These are phyloP conservation scores for Sphaerosporella brunnea DNA, from an alignment of 495 filamentous ascomycete genomes.

Conservation along the genomic window DNA sequence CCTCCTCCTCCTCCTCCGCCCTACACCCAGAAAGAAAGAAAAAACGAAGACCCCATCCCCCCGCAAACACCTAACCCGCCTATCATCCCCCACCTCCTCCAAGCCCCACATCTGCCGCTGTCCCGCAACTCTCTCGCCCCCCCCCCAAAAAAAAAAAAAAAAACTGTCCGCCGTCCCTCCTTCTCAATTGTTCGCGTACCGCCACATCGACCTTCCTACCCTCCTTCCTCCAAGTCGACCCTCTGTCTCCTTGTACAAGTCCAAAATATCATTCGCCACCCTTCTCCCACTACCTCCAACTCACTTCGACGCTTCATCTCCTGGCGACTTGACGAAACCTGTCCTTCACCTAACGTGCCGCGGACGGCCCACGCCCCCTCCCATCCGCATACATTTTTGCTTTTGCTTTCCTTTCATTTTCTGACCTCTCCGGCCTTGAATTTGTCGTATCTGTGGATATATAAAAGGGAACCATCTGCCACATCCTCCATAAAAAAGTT, in stretches of 20 bases:
- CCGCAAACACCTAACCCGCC: too few relatives aligned
- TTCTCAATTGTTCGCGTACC: background rate
- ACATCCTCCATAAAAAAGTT: background rate
- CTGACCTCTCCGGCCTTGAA: background rate
- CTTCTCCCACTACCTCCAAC: too few relatives aligned
- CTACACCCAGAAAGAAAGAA: background rate
- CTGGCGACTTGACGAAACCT: too few relatives aligned
- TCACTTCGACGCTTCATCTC: too few relatives aligned
- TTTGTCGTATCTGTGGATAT: background rate
- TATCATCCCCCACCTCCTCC: slow-evolving; percentile 1
- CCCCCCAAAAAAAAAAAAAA: too few relatives aligned
- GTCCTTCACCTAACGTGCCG: too few relatives aligned
- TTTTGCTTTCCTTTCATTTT: too few relatives aligned
- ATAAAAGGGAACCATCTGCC: background rate
- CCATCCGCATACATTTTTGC: too few relatives aligned
- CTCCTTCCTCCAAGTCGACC: too few relatives aligned
- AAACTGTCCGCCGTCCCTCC: background rate
- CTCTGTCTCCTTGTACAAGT: too few relatives aligned
- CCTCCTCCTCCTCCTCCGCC: background rate
- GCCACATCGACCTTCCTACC: background rate
- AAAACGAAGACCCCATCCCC: background rate
- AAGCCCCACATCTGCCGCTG: background rate
- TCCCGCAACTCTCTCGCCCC: background rate
- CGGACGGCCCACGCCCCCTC: too few relatives aligned
- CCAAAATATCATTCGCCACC: too few relatives aligned